Base-by-base conservation (phyloP, 305 asterid species). In the Andrographis paniculata region DNA sequence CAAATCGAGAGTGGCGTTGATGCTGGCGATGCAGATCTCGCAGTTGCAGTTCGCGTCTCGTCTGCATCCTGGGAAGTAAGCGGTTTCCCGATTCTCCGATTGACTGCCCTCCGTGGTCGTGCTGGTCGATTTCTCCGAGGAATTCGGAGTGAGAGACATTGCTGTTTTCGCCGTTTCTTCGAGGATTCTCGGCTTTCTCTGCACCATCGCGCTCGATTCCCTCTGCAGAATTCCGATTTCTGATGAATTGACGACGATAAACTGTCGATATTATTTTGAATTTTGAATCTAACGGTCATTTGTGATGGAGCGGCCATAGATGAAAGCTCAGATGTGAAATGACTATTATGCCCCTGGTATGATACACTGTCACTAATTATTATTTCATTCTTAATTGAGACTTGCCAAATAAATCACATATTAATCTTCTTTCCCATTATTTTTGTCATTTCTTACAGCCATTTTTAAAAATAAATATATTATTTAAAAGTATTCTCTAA, bases 1-100 rank as follows among this genome's bases (percentile, higher is more conserved):
- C 71, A 88, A 74, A 71, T 89, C 96, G 10, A 73, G 94, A 20
- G 94, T 80, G 10, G 98, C 91, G 18, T 80, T 78, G 40, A 82
- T 70, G 77, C 96, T 82, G 9, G 75, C 95, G 1, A 86, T 64
- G 63, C 96, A 89, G 6, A 86, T 89, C n/a, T 77, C 72, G 59
- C 95, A 86, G 51, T 45, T 62, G 71, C 96, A 89, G 9, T 83
- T 80, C 18, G 96, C 81, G 28, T 89, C 95, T 59, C 70, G 82
- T 45, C 81, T 62, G 69, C 98, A 89, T 20, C 86, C 86, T 0
- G 86, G 88, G 23, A 79, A 84, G 58, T 88, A 85, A 15, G 40
- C 75, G 28, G 68, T 66, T 52, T 73, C 95, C n/a, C 82, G 71
- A 4, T 53, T 62, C 40, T 74, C 82, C 0, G 87, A 77, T 20